phyloP scores from a whole-genome alignment of 192 early-diverging fungal species.

The Backusella mclennaniae region DNA sequence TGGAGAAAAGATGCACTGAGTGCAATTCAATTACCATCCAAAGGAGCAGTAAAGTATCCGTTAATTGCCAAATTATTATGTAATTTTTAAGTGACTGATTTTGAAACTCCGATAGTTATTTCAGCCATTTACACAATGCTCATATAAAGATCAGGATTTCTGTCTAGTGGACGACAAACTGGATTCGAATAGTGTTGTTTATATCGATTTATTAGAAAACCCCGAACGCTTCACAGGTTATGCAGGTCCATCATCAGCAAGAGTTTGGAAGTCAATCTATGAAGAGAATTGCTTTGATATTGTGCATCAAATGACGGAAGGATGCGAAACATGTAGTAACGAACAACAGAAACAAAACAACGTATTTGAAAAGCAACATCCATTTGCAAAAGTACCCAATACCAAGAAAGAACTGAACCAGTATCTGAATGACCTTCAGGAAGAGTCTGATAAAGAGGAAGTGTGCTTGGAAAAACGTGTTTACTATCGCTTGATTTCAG shows the following conservation, averaged over 20 bases:
- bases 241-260: conserved; percentile 79
- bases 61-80: not conserved
- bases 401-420: conserved; percentile 43
- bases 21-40: conserved; percentile 65
- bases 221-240: conserved; percentile 98
- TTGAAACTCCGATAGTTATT: conserved; percentile 42
- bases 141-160: conserved; percentile 81
- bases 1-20: conserved; percentile 64
- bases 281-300: conserved; percentile 96
- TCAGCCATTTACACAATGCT: conserved; percentile 52
- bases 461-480: conserved; percentile 82
- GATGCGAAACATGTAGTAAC: conserved; percentile 36
- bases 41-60: conserved; percentile 40
- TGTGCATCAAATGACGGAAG: conserved; percentile 53
- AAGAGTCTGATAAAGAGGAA: conserved; percentile 50
- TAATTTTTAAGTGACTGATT: not conserved
- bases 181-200: conserved; percentile 58
- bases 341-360: not conserved
- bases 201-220: conserved; percentile 88
- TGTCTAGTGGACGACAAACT: conserved; percentile 85
- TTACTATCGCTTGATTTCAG: conserved; percentile 75
- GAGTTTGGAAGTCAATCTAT: conserved; percentile 97
- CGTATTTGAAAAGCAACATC: not conserved
- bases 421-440: conserved; percentile 52
- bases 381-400: conserved; percentile 52